Evolutionary conservation across 202 grass and related monocot genomes (phyloP), one percentile per base, ranked within the genome.

Genomic region (Panicum hallii): DNA sequence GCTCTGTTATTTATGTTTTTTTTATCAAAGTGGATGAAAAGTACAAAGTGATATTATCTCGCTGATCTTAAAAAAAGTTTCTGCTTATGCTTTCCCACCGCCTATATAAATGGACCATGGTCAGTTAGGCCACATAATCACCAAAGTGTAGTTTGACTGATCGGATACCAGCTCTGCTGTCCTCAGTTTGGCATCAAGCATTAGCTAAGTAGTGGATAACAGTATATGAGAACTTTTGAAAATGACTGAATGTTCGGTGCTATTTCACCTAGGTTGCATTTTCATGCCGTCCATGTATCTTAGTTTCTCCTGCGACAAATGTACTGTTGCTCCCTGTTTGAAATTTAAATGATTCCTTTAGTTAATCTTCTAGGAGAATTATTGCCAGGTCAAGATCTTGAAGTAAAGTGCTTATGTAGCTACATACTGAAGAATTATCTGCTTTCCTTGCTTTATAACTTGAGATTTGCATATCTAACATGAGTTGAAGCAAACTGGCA

Each of bases 1-100:
- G 43, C 19, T 55, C 12, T n/a, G 44, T 45, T 45, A 72, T 71
- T 78, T 63, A 63, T 75, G 4, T 61, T 70, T 90, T 20, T 72
- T 5, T 72, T 54, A 4, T 28, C 55, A 55, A 20, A 30, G 22
- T 72, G 40, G 17, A 82, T 50, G 34, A 64, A 22, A 63, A 58
- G 41, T 50, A 42, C 57, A 40, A 19, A 38, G 22, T 19, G 16
- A 15, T 56, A 11, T 44, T 45, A 8, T 15, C 7, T 77, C 0
- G 5, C 10, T 54, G 22, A 45, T 11, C 32, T 0, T 64, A 34
- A 44, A 72, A 28, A 28, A 79, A 43, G 30, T 42, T 50, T 38
- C 17, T 0, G 9, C 22, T 53, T 44, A 61, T 43, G 11, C 36
- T 77, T 77, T 28, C 38, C 20, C 7, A 44, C 54, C 1, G 0